A percentile compares a stretch with the other conserved stretches of the same genome.
These are phyloP conservation scores for Emmonsiellopsis sp. DNA, from an alignment of 2,329 filamentous ascomycete species.

Conservation along the genomic window DNA sequence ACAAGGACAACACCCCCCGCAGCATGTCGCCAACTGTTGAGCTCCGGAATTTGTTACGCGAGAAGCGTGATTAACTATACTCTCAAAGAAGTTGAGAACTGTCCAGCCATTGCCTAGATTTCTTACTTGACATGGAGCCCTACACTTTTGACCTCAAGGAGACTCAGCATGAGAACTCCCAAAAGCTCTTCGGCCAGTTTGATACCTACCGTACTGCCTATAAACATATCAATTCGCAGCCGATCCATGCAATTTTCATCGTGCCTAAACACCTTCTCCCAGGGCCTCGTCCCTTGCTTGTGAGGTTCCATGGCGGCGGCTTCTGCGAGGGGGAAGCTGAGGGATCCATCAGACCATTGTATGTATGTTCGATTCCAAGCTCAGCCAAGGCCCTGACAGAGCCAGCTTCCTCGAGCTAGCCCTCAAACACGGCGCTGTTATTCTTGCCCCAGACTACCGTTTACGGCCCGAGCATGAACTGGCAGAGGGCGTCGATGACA, in stretches of 20 bases:
- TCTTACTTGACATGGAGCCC: background rate
- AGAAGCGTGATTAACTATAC: no score
- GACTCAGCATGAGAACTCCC: background rate
- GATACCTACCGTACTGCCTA: background rate
- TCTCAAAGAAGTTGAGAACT: no score
- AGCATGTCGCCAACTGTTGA: no score
- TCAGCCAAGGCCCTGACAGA: no score
- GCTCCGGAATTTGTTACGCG: no score
- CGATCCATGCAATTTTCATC: background rate
- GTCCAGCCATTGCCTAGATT: background rate
- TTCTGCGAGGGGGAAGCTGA: background rate
- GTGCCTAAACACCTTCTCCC: background rate
- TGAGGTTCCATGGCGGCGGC: background rate
- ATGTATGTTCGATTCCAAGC: background rate
- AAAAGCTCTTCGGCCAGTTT: background rate
- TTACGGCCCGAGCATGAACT: constrained; percentile 7
- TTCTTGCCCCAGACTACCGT: constrained; percentile 11
- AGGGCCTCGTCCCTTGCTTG: background rate
- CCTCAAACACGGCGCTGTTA: constrained; percentile 24
- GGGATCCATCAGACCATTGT: background rate
- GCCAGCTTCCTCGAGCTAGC: constrained; percentile 7
- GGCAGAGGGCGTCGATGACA: constrained; percentile 7
- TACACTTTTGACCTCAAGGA: background rate
- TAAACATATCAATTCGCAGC: background rate
- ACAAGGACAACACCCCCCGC: no score